Conservation (phyloP, 192 early-diverging fungal species). For the Podila horticola region DNA sequence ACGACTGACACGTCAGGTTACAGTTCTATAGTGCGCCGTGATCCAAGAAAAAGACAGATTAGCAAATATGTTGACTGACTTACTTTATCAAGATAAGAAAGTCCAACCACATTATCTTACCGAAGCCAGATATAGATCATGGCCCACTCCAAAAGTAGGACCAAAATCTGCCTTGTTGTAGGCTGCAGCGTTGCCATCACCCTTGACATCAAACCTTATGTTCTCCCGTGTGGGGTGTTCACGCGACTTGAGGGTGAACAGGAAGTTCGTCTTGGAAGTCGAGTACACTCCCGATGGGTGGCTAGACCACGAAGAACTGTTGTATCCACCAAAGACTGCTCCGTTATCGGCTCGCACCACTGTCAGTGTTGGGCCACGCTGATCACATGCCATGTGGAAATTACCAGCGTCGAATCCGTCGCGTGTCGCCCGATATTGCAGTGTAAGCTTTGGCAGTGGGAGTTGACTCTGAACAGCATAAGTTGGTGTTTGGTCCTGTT, state of each 20-base stretch:
- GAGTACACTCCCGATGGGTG: constrained; percentile 47
- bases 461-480: not conserved
- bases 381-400: constrained; percentile 46
- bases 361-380: constrained; percentile 44
- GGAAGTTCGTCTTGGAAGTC: constrained; percentile 31
- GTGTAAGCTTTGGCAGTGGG: constrained; percentile 6
- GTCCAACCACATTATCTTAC: not conserved
- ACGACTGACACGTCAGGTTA: constrained; percentile 25
- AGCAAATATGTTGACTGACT: not conserved
- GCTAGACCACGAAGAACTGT: constrained; percentile 44
- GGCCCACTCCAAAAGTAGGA: constrained; percentile 43
- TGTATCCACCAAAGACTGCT: constrained; percentile 42
- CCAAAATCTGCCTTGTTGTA: constrained; percentile 47
- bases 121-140: constrained; percentile 42
- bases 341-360: constrained; percentile 34
- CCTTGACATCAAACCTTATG: constrained; percentile 24
- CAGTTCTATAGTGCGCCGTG: constrained; percentile 20
- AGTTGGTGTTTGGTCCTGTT: not conserved
- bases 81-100: no score
- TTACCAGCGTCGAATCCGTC: constrained; percentile 43
- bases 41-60: not conserved
- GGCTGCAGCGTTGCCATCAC: constrained; percentile 32
- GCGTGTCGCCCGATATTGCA: constrained; percentile 34
- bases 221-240: constrained; percentile 29
- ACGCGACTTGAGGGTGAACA: constrained; percentile 30